Percentiles rank a stretch among this genome's conserved stretches.
Evolutionary conservation across 495 filamentous ascomycete species (phyloP).

Genomic region (Penicillium flavigenum): DNA sequence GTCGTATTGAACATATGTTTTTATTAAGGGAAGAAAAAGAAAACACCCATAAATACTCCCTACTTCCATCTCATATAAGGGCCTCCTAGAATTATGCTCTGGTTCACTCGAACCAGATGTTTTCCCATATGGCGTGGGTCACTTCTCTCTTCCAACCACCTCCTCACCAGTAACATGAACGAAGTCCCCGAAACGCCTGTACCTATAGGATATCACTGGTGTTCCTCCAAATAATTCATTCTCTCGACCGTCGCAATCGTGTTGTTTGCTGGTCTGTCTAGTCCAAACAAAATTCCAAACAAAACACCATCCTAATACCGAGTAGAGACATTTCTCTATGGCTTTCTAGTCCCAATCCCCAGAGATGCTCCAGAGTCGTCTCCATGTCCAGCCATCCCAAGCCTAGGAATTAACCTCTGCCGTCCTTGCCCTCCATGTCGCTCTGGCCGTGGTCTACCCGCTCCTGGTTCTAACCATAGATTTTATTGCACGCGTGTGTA

Average conservation of each 20-base stretch:
- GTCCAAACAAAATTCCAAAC: not conserved
- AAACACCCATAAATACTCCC: not conserved
- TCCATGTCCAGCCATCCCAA: slow-evolving; percentile 9
- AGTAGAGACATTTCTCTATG: slow-evolving; percentile 19
- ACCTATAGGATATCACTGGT: not conserved
- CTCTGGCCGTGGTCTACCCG: slow-evolving; percentile 1
- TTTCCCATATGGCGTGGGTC: not conserved
- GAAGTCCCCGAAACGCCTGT: not conserved
- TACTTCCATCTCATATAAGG: not conserved
- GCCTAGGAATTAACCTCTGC: slow-evolving; percentile 14
- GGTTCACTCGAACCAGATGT: not conserved
- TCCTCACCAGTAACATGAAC: not conserved
- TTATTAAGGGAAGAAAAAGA: too few species aligned
- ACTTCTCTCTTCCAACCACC: not conserved
- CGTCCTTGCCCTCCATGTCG: slow-evolving; percentile 13
- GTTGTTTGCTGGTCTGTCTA: not conserved
- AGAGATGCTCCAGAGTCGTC: slow-evolving; percentile 15
- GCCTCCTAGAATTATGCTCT: not conserved
- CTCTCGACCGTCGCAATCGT: not conserved
- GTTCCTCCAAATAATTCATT: not conserved
- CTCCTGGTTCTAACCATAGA: slow-evolving; percentile 16
- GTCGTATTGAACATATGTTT: too few species aligned
- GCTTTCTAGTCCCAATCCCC: slow-evolving; percentile 21
- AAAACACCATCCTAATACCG: not conserved
- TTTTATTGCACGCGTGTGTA: slow-evolving; percentile 7